Evolutionary conservation across 78 protist species (phyloP).

Genomic region (Acrasis kona): DNA sequence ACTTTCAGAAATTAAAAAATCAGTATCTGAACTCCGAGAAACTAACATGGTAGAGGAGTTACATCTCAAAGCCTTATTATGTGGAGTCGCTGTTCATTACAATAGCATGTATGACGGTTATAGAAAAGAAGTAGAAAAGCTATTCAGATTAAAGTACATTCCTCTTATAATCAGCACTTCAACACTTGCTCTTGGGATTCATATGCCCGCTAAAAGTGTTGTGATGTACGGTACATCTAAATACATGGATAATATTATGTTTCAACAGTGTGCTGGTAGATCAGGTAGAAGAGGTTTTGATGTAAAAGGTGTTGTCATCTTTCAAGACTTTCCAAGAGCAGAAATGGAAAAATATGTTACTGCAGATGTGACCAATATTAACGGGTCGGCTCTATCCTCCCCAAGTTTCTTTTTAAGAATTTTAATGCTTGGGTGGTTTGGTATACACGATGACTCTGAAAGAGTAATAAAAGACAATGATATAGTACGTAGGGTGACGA

Average conservation of each 20-base stretch:
- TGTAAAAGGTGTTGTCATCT: slow-evolving; percentile 47
- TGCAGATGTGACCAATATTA: background rate
- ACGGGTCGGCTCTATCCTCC: slow-evolving; percentile 6
- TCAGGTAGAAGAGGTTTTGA: slow-evolving; percentile 87
- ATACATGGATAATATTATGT: slow-evolving; percentile 39
- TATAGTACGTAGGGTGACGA: background rate
- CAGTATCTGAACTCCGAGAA: no score
- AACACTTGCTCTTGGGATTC: slow-evolving; percentile 75
- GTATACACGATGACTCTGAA: background rate
- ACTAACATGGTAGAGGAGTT: no score
- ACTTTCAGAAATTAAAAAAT: no score
- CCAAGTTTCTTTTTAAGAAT: slow-evolving; percentile 10
- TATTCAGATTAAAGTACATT: slow-evolving; percentile 43
- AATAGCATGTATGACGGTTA: slow-evolving; percentile 13
- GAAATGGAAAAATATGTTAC: slow-evolving; percentile 10
- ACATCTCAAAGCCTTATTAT: no score
- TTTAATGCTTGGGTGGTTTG: background rate
- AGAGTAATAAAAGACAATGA: background rate
- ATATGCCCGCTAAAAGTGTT: slow-evolving; percentile 67
- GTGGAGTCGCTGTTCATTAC: slow-evolving; percentile 50
- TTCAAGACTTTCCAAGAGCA: slow-evolving; percentile 3
- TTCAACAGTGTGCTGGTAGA: slow-evolving; percentile 81
- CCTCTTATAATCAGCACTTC: slow-evolving; percentile 55
- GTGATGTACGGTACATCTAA: slow-evolving; percentile 57
- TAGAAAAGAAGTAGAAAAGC: slow-evolving; percentile 30